Base-by-base conservation (phyloP, 768 basidiomycete species). In the Lentinula raphanica region DNA sequence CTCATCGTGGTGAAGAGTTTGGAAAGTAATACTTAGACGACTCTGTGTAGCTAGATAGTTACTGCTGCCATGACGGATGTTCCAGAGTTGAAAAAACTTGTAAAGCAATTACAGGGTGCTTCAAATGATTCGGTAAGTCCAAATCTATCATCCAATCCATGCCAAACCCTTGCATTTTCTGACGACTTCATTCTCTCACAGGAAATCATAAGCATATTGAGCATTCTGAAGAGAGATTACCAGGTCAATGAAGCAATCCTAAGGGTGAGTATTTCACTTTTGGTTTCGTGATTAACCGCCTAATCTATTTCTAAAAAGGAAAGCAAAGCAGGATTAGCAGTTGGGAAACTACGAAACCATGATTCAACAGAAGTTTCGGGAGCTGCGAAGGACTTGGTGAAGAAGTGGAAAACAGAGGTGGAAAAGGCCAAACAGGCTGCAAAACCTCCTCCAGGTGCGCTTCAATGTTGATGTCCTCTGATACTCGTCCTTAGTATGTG, bases 251-350 rank as follows among this genome's bases (percentile, higher is more conserved):
- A 91, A 76, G 72, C 80, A 17, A 72, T 90, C 21, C 75, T 92
- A 55, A 84, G 90, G 79, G 90, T 91, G 72, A 65, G 87, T 79
- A 71, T 69, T 66, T 56, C 49, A 25, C 46, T 8, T 65, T 49
- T 21, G 35, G 60, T 58, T 57, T 40, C 50, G n/a, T 42, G 61
- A 63, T 61, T 63, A 58, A 59, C 70, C 66, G 32, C 32, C 63
- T 56, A 61, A 67, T 64, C 60, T 58, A 40, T 56, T 46, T 62
- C 60, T 63, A 60, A 54, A 57, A 65, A 95, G 94, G 93, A 95
- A 73, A 94, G 92, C 71, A 94, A 90, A 71, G 89, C 87, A 3
- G 94, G 94, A 49, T 74, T 96, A n/a, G 90, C 92, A 0, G 92
- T 97, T 2, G 92, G 93, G 54, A 95, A 95, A 74, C 80, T 95